Base-by-base conservation (phyloP, 805 yeast genomes). In the Candida ipomoeae region DNA sequence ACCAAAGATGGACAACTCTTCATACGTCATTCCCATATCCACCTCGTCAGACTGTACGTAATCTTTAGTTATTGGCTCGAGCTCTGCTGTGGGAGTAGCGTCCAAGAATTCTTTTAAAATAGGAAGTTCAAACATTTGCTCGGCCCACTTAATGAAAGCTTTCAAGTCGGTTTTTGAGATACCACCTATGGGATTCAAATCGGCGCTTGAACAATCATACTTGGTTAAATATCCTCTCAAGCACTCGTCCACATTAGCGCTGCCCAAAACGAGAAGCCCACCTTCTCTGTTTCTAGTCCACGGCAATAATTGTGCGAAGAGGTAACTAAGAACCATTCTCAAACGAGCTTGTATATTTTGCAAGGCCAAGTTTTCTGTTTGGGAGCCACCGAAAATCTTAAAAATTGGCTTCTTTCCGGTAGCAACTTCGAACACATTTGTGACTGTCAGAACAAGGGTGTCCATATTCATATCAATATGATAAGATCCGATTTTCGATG, bases 21-120 rank as follows among this genome's bases (percentile, higher is more conserved):
- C 96, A 62, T 94, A 94, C 0, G 97, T 87, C 85, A 95, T 87
- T 1, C 99, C 99, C 99, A 94, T 94, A 64, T 94, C 99, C 13
- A 81, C 83, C 68, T 94, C 99, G 67, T 94, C 99, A 32, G 96
- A 87, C 68, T 94, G 99, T 14, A 92, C 95, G 60, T 94, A 92
- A 50, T 82, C 78, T 56, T 86, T 84, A 0, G 99, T 94, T 48
- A 89, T 92, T 34, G 99, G 99, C 63, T 94, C 99, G 46, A 94
- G 78, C 66, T 94, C 99, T 0, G 99, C 99, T 0, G 99, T 92
- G 31, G 99, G 99, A 0, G 94, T 86, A 0, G 99, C 99, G 58
- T 80, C 82, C 43, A 94, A 73, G 65, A 95, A 94, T 7, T 83
- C 86, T 40, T 78, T 70, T 56, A 94, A 73, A 20, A 94, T 78